Conservation (phyloP, 2,329 filamentous ascomycete genomes). For the Talaromyces verruculosus region DNA sequence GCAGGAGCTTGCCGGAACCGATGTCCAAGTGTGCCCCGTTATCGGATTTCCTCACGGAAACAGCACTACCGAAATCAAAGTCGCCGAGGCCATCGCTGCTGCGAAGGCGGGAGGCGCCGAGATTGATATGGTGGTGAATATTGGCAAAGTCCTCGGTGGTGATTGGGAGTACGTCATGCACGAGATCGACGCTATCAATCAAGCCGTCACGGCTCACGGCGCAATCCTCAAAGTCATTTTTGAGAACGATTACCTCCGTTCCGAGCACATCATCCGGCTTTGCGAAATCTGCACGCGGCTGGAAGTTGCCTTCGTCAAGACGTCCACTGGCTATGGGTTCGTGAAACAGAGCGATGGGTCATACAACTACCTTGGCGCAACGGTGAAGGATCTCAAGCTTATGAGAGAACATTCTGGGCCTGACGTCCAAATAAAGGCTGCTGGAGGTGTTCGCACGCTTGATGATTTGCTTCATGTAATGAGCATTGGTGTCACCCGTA, state of each 20-base stretch:
- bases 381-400: not conserved
- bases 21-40: not conserved
- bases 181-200: not conserved
- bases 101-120: not conserved
- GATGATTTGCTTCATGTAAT: conserved; percentile 58
- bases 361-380: not conserved
- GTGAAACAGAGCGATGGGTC: not conserved
- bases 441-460: conserved; percentile 57
- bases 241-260: not conserved
- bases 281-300: not conserved
- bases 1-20: not conserved
- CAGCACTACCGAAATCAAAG: not conserved
- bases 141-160: not conserved
- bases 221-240: not conserved
- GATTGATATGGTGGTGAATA: not conserved
- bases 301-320: not conserved
- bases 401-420: conserved; percentile 27
- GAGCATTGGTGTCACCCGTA: conserved; percentile 55
- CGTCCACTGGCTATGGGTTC: not conserved
- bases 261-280: not conserved
- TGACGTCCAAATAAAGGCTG: conserved; percentile 57
- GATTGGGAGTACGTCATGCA: not conserved
- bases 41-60: not conserved
- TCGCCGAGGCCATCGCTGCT: not conserved
- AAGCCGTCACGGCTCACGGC: not conserved